phyloP scores from a whole-genome alignment of 2,329 filamentous ascomycete genomes.

The Botrytis medusae region DNA sequence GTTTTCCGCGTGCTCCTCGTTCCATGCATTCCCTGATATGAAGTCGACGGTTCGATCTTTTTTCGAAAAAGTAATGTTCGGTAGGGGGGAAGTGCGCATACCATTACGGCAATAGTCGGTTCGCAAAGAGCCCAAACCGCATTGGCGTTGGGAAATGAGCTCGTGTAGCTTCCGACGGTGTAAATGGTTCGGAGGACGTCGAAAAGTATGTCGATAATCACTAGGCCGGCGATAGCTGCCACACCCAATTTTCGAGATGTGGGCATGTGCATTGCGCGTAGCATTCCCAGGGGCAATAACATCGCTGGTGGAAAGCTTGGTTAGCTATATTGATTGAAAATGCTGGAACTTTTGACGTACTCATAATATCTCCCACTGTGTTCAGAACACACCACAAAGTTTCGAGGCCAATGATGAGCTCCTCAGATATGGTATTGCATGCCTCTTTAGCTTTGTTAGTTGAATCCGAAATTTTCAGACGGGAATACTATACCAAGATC shows the following conservation, averaged over 20 bases:
- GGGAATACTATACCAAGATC: slow-evolving; percentile 3
- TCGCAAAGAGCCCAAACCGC: slow-evolving; percentile 16
- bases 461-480: fast-evolving
- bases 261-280: slow-evolving; percentile 7
- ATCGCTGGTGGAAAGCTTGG: not conserved
- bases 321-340: not conserved
- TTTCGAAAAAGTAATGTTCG: slow-evolving; percentile 15
- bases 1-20: slow-evolving; percentile 1
- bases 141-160: slow-evolving; percentile 10
- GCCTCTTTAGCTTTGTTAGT: not conserved
- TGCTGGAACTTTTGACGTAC: not conserved
- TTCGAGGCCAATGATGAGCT: slow-evolving; percentile 3
- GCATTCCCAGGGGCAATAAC: slow-evolving; percentile 7
- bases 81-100: slow-evolving; percentile 18
- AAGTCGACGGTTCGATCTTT: slow-evolving; percentile 7
- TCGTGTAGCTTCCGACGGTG: slow-evolving; percentile 6
- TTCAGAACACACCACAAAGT: slow-evolving; percentile 20
- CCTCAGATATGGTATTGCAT: not conserved
- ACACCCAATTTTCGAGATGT: slow-evolving; percentile 8
- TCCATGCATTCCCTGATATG: slow-evolving; percentile 7
- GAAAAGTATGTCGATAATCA: slow-evolving; percentile 18
- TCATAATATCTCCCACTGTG: slow-evolving; percentile 9
- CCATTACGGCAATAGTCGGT: slow-evolving; percentile 20
- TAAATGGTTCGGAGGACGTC: slow-evolving; percentile 19
- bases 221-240: slow-evolving; percentile 12